A percentile compares a stretch with the other conserved stretches of the same genome.
Evolutionary conservation across 768 basidiomycete genomes (phyloP).

Genomic region (Tulasnella sp.): DNA sequence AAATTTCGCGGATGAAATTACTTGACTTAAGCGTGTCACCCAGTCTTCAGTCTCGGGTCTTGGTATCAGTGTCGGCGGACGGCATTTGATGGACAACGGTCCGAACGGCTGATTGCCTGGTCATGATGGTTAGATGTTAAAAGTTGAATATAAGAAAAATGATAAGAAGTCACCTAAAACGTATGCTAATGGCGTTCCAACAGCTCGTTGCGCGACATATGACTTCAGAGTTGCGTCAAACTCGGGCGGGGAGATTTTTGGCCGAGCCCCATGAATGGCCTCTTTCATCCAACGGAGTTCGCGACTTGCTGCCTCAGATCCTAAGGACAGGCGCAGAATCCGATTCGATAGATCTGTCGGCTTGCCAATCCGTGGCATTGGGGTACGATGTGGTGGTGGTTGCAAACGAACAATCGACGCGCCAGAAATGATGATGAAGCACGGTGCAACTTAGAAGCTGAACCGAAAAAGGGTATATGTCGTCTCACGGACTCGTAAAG

Average conservation of each 20-base stretch:
- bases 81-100: slow-evolving; percentile 68
- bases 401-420: slow-evolving; percentile 1
- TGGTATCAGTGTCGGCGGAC: slow-evolving; percentile 87
- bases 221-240: slow-evolving; percentile 11
- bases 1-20: slow-evolving; percentile 45
- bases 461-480: neutral
- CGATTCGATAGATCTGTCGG: neutral
- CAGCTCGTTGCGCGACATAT: slow-evolving; percentile 51
- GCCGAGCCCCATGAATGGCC: slow-evolving; percentile 37
- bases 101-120: slow-evolving; percentile 90
- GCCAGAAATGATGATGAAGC: neutral
- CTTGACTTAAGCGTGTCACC: slow-evolving; percentile 62
- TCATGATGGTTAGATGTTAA: neutral
- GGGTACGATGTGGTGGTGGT: neutral
- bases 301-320: slow-evolving; percentile 38
- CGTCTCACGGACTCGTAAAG: slow-evolving; percentile 8
- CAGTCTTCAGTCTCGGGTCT: slow-evolving; percentile 93
- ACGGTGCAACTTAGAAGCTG: neutral
- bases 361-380: neutral
- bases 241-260: slow-evolving; percentile 35
- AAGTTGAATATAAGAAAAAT: neutral
- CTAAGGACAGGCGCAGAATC: neutral
- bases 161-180: slow-evolving; percentile 65
- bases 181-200: slow-evolving; percentile 86
- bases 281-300: slow-evolving; percentile 59